A percentile compares a stretch with the other conserved stretches of the same genome.
phyloP scores from a whole-genome alignment of 2,329 filamentous ascomycete species.

The Hortaea sp. region DNA sequence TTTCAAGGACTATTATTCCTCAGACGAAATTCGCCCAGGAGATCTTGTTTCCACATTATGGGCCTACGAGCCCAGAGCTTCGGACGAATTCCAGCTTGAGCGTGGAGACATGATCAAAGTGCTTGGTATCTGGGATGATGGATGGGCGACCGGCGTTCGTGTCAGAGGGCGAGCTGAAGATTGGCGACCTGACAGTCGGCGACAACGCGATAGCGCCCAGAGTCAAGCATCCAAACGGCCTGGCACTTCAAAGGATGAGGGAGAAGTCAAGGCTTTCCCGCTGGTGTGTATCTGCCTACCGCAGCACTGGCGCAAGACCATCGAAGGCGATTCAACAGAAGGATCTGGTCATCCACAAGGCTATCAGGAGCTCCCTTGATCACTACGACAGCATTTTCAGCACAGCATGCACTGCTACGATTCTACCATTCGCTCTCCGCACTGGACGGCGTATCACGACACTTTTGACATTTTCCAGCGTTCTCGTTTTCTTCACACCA shows the following conservation, averaged over 20 bases:
- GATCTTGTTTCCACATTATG: slow-evolving; percentile 86
- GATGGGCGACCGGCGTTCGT: slow-evolving; percentile 90
- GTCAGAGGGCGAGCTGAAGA: slow-evolving; percentile 77
- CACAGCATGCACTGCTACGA: slow-evolving; percentile 4
- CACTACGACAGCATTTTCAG: neutral
- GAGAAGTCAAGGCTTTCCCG: slow-evolving; percentile 96
- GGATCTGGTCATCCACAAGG: slow-evolving; percentile 10
- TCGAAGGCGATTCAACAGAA: slow-evolving; percentile 64
- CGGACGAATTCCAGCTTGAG: slow-evolving; percentile 86
- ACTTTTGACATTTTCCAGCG: slow-evolving; percentile 7
- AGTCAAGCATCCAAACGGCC: slow-evolving; percentile 56
- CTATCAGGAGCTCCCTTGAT: slow-evolving; percentile 2
- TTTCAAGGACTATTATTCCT: slow-evolving; percentile 98
- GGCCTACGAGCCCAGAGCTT: slow-evolving; percentile 91
- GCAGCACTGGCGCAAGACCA: slow-evolving; percentile 93
- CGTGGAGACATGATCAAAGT: slow-evolving; percentile 97
- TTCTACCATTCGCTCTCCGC: neutral
- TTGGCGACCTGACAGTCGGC: slow-evolving; percentile 58
- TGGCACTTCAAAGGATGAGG: slow-evolving; percentile 29
- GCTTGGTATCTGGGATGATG: slow-evolving; percentile 97
- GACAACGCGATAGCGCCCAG: slow-evolving; percentile 86
- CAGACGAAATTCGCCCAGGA: slow-evolving; percentile 86
- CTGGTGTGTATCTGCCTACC: slow-evolving; percentile 92
- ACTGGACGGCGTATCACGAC: neutral
- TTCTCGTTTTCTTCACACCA: neutral